Conservation (phyloP, 2,329 filamentous ascomycete genomes). For the Cryphonectria japonica region DNA sequence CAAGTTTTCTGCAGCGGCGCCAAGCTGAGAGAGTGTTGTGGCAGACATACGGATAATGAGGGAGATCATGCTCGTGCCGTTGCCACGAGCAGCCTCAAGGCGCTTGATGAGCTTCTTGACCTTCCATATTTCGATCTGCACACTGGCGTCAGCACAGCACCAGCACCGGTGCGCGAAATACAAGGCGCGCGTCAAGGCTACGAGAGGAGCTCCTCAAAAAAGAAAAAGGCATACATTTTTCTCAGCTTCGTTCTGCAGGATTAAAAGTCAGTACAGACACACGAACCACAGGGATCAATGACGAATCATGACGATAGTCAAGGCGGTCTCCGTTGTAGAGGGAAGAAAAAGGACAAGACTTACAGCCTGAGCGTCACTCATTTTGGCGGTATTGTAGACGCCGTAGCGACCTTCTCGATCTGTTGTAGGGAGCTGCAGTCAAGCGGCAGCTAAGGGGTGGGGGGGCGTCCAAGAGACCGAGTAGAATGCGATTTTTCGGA, state of each 20-base stretch:
- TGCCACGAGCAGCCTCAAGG: constrained; percentile 93
- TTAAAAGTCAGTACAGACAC: constrained; percentile 17
- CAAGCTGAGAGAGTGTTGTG: not conserved
- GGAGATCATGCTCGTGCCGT: constrained; percentile 99
- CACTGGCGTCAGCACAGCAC: constrained; percentile 32
- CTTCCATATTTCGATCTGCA: constrained; percentile 83
- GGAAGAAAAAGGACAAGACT: not conserved
- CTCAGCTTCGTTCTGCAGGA: constrained; percentile 73
- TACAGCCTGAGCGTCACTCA: constrained; percentile 78
- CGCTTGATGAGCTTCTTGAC: constrained; percentile 99
- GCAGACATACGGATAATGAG: constrained; percentile 88
- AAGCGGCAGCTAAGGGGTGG: not conserved
- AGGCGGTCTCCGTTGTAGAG: not conserved
- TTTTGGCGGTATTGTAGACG: constrained; percentile 54
- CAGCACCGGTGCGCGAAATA: constrained; percentile 33
- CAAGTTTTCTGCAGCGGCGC: constrained; percentile 19
- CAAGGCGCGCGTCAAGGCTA: not conserved
- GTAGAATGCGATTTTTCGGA: not conserved
- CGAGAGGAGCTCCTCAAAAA: not conserved
- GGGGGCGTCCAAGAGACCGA: not conserved
- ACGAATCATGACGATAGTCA: too few relatives aligned
- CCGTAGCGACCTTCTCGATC: constrained; percentile 28
- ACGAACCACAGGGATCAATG: not conserved
- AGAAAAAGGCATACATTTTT: constrained; percentile 72
- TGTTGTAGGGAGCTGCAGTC: constrained; percentile 16